A percentile compares a stretch with the other conserved stretches of the same genome.
phyloP scores from a whole-genome alignment of 73 alveolate species.

The Breviolum minutum region DNA sequence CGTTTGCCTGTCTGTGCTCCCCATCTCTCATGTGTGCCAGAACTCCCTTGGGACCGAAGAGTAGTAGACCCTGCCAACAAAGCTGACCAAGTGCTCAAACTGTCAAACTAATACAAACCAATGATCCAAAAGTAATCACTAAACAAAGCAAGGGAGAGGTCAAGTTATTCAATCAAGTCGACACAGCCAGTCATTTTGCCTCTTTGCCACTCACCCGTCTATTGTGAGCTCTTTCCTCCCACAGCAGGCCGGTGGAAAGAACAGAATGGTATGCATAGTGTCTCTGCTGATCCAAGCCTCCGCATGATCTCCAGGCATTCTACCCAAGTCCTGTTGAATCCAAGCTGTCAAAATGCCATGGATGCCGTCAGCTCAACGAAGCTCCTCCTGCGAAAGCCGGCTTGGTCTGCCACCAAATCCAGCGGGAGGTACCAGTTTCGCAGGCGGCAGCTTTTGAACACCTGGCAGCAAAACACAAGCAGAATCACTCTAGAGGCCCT shows the following conservation, averaged over 20 bases:
- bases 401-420: slow-evolving; percentile 70
- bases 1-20: slow-evolving; percentile 13
- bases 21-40: slow-evolving; percentile 84
- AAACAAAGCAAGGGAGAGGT: neutral
- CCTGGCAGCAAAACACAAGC: neutral
- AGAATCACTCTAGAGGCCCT: too few relatives aligned
- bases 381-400: slow-evolving; percentile 60
- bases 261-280: neutral
- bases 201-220: slow-evolving; percentile 23
- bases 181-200: neutral
- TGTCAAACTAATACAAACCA: neutral
- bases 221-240: slow-evolving; percentile 1
- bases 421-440: slow-evolving; percentile 68
- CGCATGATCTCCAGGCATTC: slow-evolving; percentile 83
- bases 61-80: slow-evolving; percentile 42
- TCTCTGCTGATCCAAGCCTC: slow-evolving; percentile 26
- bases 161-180: too few relatives aligned
- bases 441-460: slow-evolving; percentile 65
- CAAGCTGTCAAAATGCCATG: neutral
- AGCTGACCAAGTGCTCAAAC: neutral
- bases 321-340: slow-evolving; percentile 21
- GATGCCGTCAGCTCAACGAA: neutral
- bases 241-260: neutral
- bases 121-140: neutral
- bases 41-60: slow-evolving; percentile 74